These are phyloP conservation scores for Macrotyloma uniflorum DNA, from an alignment of 306 rosid species.

Conservation along the genomic window DNA sequence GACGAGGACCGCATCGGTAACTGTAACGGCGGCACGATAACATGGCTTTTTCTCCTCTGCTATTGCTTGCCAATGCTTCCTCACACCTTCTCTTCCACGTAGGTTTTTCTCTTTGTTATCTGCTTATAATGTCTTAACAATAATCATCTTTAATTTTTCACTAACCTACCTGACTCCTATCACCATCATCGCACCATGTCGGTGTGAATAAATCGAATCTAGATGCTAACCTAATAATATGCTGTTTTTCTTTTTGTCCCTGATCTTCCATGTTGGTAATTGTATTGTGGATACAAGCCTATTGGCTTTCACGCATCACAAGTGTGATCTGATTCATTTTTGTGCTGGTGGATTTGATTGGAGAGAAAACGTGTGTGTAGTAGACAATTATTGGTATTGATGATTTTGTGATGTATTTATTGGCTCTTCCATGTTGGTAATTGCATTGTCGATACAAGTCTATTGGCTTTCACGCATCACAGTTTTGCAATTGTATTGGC, in stretches of 20 bases:
- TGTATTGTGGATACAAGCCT: no score
- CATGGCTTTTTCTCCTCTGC: neutral
- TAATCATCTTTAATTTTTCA: neutral
- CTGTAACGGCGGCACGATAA: neutral
- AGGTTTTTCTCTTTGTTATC: neutral
- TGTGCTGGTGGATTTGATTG: no score
- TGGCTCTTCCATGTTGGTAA: neutral
- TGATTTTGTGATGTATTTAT: no score
- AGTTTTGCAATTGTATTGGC: constrained; percentile 9
- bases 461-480: neutral
- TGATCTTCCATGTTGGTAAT: no score
- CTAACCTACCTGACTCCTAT: neutral
- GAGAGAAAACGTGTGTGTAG: no score
- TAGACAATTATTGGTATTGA: no score
- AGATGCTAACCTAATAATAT: neutral
- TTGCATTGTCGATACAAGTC: neutral
- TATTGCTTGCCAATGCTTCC: neutral
- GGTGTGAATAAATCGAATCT: neutral
- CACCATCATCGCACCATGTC: neutral
- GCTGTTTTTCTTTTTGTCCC: neutral
- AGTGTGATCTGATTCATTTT: no score
- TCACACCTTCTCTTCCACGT: neutral
- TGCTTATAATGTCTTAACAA: neutral
- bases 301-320: no score
- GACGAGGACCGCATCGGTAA: neutral